Evolutionary conservation across 768 basidiomycete species (phyloP), one percentile per base, ranked within the genome.

Genomic region (Suillus alpinus): DNA sequence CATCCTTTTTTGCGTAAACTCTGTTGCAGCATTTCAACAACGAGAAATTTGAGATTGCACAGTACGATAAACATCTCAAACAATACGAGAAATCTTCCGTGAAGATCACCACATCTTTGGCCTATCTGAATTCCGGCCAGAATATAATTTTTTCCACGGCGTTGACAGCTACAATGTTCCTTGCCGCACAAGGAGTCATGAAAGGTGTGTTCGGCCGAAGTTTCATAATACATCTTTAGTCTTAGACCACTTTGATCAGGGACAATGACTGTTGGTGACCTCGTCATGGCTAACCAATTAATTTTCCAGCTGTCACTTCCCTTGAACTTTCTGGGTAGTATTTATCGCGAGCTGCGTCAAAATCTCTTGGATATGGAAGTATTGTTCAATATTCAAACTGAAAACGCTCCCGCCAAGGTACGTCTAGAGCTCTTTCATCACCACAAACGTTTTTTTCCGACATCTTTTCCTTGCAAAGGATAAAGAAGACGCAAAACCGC

Each of bases 201-300:
- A 90, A 94, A 65, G 96, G 95, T 94, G 56, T 14, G 81, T 71
- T 37, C 5, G 34, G 13, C 16, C 26, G 39, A 32, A 29, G 18
- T 13, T 8, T 50, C 16, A 14, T 18, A 8, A 39, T 46, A 12
- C 3, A 44, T 63, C 14, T 37, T 6, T 50, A n/a, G 36, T 50
- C 62, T 63, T 6, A 68, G 57, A 12, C 39, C 47, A 62, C 29
- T 44, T 34, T 12, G 12, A 32, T 13, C 63, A 95, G 95, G 95
- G 8, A 94, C 92, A 0, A 98, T 99, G 96, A 97, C 95, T 4
- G 85, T 99, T 26, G 97, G 97, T 8, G 97, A 99, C 69, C 84
- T 99, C 14, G 97, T 99, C 66, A 98, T 99, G 96, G 91, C 97
- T 67, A 99, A 99, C 74, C 96, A 98, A 70, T 83, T 99, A 29